Base-by-base conservation (phyloP, 495 filamentous ascomycete species). In the Penicillium desertorum region DNA sequence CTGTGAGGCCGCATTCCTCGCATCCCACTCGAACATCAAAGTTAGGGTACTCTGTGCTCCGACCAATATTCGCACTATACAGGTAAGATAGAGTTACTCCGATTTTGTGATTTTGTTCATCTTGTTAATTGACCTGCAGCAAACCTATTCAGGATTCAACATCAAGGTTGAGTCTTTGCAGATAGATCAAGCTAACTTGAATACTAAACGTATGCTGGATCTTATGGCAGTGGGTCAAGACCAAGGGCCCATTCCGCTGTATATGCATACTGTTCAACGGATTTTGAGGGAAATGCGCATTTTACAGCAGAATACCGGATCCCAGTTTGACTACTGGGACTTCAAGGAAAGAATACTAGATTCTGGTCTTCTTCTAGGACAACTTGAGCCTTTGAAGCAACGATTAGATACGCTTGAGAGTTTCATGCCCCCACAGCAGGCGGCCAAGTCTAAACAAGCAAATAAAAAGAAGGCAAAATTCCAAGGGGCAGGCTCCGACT, bases 1-100 rank as follows among this genome's bases (percentile, higher is more conserved):
- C 0, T 90, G 87, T 58, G 89, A 92, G 62, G 86, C 81, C 0
- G 89, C 87, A 0, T 89, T 80, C 60, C 71, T 92, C 0, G 79
- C 82, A 16, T 82, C 83, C 1, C 62, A 78, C 59, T 54, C 70
- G 0, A 68, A 72, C 14, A 78, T 88, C 51, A 76, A 77, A 7
- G 84, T 90, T 3, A 76, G 76, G 16, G 81, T 92, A 0, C 66
- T 92, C 0, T 87, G 86, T 25, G 77, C 87, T 7, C 82, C 85
- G 0, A 87, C 81, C 9, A 88, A 88, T 54, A 62, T 82, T 34
- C 46, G 61, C 1, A 72, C 67, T 0, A 78, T 88, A 44, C 61
- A 74, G 61, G 75, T 78, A 72, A 54, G n/a, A n/a, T n/a, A n/a
- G n/a, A n/a, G n/a, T n/a, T n/a, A n/a, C n/a, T n/a, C n/a, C n/a